Evolutionary conservation across 208 protist species (phyloP).

Genomic region (Pavlovales sp.): DNA sequence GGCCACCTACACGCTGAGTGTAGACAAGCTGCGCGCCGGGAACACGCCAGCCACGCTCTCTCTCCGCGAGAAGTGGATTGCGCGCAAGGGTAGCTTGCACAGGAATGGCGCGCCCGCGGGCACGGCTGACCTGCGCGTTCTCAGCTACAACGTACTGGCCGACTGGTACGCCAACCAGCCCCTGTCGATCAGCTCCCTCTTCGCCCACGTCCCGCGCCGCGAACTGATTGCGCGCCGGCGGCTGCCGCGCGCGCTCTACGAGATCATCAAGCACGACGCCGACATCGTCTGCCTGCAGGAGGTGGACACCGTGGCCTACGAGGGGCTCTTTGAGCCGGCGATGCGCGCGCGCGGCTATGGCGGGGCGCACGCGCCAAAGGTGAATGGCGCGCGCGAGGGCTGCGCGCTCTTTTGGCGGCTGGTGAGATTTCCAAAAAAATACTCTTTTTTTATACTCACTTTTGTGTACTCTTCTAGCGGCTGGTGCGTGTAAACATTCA

Average conservation of each 20-base stretch:
- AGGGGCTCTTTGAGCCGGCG: constrained; percentile 63
- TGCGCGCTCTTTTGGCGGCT: constrained; percentile 68
- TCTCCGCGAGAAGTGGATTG: too few relatives aligned
- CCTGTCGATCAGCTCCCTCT: constrained; percentile 68
- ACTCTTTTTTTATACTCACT: too few relatives aligned
- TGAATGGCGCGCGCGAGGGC: constrained; percentile 70
- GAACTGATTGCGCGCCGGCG: constrained; percentile 70
- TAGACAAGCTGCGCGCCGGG: too few relatives aligned
- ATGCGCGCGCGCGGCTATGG: background rate
- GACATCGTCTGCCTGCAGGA: background rate
- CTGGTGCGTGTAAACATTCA: too few relatives aligned
- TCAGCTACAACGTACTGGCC: constrained; percentile 82
- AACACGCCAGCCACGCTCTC: too few relatives aligned
- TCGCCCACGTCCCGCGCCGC: constrained; percentile 75
- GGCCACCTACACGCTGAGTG: too few relatives aligned
- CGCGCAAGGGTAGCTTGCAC: too few relatives aligned
- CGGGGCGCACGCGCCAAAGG: constrained; percentile 62
- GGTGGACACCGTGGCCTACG: constrained; percentile 69
- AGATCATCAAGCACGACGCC: constrained; percentile 60
- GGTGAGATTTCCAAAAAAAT: too few relatives aligned
- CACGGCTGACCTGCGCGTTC: too few relatives aligned
- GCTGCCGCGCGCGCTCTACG: constrained; percentile 71
- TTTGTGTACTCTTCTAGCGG: too few relatives aligned
- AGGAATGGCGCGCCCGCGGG: too few relatives aligned
- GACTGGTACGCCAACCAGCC: constrained; percentile 74